Evolutionary conservation across 805 yeast species (phyloP).

Genomic region (Lachancea fermentati): DNA sequence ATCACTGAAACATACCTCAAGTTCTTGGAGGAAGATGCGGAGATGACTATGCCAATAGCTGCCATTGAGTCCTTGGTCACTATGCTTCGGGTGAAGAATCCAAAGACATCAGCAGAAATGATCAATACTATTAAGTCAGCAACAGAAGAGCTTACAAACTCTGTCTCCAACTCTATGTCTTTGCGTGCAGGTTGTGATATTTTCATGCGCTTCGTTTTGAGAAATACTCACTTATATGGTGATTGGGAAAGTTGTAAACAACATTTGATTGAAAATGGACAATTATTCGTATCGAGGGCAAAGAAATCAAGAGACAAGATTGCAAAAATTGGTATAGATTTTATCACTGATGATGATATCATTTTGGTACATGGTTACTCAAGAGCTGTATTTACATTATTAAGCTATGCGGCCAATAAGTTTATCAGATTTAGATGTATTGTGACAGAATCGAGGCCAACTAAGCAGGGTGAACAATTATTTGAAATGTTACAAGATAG

Average conservation of each 20-base stretch:
- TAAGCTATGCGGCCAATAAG: constrained; percentile 70
- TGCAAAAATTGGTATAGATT: constrained; percentile 82
- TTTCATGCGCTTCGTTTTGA: constrained; percentile 85
- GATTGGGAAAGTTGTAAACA: constrained; percentile 93
- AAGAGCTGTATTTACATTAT: constrained; percentile 77
- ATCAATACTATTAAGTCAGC: constrained; percentile 76
- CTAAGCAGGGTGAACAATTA: constrained; percentile 67
- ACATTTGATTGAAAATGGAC: constrained; percentile 90
- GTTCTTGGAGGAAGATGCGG: constrained; percentile 84
- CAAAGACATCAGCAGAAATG: constrained; percentile 89
- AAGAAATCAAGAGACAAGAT: constrained; percentile 82
- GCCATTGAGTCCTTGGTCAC: constrained; percentile 94
- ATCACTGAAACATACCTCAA: constrained; percentile 74
- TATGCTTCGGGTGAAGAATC: constrained; percentile 73
- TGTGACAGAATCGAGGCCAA: constrained; percentile 90
- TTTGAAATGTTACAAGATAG: constrained; percentile 58
- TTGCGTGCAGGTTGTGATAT: constrained; percentile 96
- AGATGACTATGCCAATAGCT: constrained; percentile 98
- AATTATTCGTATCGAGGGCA: constrained; percentile 84
- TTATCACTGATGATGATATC: constrained; percentile 88
- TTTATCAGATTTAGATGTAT: constrained; percentile 81
- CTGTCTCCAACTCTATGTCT: constrained; percentile 87
- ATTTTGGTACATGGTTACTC: constrained; percentile 87
- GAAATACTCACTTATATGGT: constrained; percentile 75
- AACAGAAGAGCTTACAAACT: constrained; percentile 62